phyloP scores from a whole-genome alignment of 2,329 filamentous ascomycete species.

The Domatiomyces catenatus region DNA sequence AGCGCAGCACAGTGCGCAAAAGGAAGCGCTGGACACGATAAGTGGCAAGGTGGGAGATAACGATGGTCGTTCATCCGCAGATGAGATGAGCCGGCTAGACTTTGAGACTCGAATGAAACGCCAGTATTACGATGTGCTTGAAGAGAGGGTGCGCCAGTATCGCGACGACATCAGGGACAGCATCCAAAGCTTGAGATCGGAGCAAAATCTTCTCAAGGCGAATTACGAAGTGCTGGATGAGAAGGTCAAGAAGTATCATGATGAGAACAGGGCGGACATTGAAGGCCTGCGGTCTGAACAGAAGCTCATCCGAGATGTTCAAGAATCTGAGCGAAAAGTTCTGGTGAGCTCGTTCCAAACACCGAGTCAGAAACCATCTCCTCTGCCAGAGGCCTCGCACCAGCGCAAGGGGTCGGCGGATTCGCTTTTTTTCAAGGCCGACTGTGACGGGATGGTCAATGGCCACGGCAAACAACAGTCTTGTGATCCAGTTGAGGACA shows the following conservation, averaged over 20 bases:
- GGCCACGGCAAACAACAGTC: background rate
- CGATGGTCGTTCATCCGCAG: background rate
- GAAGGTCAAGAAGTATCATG: background rate
- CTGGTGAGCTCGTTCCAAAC: background rate
- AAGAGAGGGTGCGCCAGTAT: background rate
- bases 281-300: background rate
- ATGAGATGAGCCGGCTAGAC: background rate
- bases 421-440: background rate
- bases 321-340: background rate
- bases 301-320: background rate
- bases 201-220: too few species aligned
- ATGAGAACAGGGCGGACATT: background rate
- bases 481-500: background rate
- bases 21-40: background rate
- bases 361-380: background rate
- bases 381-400: background rate
- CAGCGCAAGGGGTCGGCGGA: background rate
- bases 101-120: background rate
- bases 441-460: background rate
- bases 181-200: background rate
- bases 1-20: background rate
- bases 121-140: background rate
- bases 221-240: background rate
- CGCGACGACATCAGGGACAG: background rate
- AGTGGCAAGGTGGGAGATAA: background rate